Conservation (phyloP, 1,284 basidiomycete species). For the Papiliotrema terrestris region DNA sequence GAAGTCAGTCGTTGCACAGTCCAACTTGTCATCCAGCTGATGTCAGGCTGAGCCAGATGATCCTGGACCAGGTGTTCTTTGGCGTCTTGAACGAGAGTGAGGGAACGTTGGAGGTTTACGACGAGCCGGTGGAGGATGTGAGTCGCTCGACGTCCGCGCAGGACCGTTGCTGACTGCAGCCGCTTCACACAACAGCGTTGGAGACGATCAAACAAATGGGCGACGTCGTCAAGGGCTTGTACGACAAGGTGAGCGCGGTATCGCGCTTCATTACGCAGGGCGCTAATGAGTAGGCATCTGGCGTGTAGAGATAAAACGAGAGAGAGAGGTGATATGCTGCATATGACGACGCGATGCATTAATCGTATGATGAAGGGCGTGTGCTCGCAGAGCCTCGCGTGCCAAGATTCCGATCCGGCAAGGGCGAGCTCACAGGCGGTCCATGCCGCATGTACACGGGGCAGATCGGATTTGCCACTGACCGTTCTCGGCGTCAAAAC, state of each 20-base stretch:
- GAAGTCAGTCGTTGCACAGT: constrained; percentile 61
- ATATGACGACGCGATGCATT: too few species aligned
- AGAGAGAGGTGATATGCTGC: too few species aligned
- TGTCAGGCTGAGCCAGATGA: constrained; percentile 80
- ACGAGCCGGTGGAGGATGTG: constrained; percentile 77
- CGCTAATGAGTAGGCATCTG: constrained; percentile 7
- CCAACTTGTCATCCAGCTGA: constrained; percentile 10
- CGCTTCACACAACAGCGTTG: constrained; percentile 80
- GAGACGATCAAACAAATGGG: constrained; percentile 85
- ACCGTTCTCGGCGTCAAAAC: too few species aligned
- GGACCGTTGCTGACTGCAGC: constrained; percentile 52
- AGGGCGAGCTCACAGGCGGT: too few species aligned
- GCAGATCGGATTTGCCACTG: too few species aligned
- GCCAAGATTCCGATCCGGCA: too few species aligned
- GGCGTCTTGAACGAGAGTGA: constrained; percentile 94
- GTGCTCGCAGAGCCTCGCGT: too few species aligned
- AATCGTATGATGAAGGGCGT: not conserved
- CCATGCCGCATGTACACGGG: too few species aligned
- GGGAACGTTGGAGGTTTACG: constrained; percentile 86
- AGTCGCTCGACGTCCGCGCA: constrained; percentile 37
- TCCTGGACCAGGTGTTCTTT: constrained; percentile 89
- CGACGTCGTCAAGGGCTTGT: constrained; percentile 86
- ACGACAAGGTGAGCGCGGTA: constrained; percentile 65
- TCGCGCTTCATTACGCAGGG: too few species aligned
- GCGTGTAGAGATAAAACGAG: constrained; percentile 4